A percentile compares a stretch with the other conserved stretches of the same genome.
These are phyloP conservation scores for Solanum etuberosum DNA, from an alignment of 257 asterid genomes.

Conservation along the genomic window DNA sequence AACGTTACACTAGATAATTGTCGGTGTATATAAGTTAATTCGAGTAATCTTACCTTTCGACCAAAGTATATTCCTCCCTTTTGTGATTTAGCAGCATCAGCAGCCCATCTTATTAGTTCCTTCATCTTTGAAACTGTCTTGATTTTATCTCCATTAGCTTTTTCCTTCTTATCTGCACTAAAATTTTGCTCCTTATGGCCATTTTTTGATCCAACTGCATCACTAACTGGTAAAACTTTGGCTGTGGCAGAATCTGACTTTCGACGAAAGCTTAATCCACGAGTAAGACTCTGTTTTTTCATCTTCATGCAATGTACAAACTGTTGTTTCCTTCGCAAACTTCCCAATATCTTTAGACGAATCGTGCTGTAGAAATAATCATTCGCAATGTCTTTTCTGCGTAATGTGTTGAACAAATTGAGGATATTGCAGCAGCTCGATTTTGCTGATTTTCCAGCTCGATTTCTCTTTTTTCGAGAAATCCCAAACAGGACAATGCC, in stretches of 20 bases:
- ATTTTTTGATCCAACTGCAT: slow-evolving; percentile 14
- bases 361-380: slow-evolving; percentile 35
- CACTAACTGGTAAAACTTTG: slow-evolving; percentile 47
- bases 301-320: slow-evolving; percentile 28
- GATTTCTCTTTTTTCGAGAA: neutral
- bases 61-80: slow-evolving; percentile 42
- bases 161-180: slow-evolving; percentile 29
- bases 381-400: slow-evolving; percentile 29
- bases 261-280: slow-evolving; percentile 23
- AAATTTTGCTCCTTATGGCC: slow-evolving; percentile 10
- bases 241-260: slow-evolving; percentile 23
- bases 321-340: slow-evolving; percentile 10
- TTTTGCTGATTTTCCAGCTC: slow-evolving; percentile 2
- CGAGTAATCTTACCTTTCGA: slow-evolving; percentile 33
- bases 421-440: slow-evolving; percentile 31
- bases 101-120: slow-evolving; percentile 66
- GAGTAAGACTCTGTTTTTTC: slow-evolving; percentile 31
- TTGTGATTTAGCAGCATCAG: slow-evolving; percentile 43
- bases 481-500: neutral
- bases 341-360: slow-evolving; percentile 18
- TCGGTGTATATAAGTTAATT: neutral
- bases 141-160: slow-evolving; percentile 27
- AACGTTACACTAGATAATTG: neutral
- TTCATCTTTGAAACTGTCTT: slow-evolving; percentile 54
- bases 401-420: slow-evolving; percentile 6